Conservation (phyloP, 2,329 filamentous ascomycete species). For the Aspergillus terreus region DNA sequence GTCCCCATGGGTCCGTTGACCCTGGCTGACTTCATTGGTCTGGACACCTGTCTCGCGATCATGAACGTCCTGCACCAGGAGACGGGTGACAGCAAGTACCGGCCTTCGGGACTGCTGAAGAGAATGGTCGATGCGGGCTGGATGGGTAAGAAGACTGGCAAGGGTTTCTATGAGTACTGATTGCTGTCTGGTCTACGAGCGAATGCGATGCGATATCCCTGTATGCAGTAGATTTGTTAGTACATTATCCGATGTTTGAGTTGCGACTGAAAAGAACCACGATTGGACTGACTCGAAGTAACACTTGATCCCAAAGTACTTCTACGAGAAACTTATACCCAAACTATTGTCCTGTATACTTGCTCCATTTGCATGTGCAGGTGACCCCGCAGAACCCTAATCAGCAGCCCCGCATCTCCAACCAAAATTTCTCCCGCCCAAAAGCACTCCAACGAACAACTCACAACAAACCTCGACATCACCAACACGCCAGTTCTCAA, state of each 20-base stretch:
- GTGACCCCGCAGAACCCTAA: slow-evolving; percentile 32
- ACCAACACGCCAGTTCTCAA: slow-evolving; percentile 1
- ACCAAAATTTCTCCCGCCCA: slow-evolving; percentile 22
- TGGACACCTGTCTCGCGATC: slow-evolving; percentile 93
- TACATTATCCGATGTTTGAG: not conserved
- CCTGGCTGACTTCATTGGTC: slow-evolving; percentile 92
- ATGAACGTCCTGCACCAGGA: slow-evolving; percentile 93
- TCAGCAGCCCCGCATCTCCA: slow-evolving; percentile 25
- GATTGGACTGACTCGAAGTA: no score
- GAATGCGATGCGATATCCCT: not conserved
- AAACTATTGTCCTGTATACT: no score
- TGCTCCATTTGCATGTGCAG: slow-evolving; percentile 3
- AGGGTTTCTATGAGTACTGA: slow-evolving; percentile 90
- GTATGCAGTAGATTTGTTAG: slow-evolving; percentile 9
- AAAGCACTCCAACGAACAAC: not conserved
- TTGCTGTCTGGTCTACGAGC: not conserved
- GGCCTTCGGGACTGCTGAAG: slow-evolving; percentile 77
- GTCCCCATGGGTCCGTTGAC: slow-evolving; percentile 96
- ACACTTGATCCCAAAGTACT: no score
- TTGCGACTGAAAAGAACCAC: no score
- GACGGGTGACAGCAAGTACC: slow-evolving; percentile 93
- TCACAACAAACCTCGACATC: slow-evolving; percentile 1
- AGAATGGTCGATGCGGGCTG: slow-evolving; percentile 99
- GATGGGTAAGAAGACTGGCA: slow-evolving; percentile 95
- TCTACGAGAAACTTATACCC: no score